A percentile compares a stretch with the other conserved stretches of the same genome.
Evolutionary conservation across 257 asterid genomes (phyloP).

Genomic region (Plantago ovata): DNA sequence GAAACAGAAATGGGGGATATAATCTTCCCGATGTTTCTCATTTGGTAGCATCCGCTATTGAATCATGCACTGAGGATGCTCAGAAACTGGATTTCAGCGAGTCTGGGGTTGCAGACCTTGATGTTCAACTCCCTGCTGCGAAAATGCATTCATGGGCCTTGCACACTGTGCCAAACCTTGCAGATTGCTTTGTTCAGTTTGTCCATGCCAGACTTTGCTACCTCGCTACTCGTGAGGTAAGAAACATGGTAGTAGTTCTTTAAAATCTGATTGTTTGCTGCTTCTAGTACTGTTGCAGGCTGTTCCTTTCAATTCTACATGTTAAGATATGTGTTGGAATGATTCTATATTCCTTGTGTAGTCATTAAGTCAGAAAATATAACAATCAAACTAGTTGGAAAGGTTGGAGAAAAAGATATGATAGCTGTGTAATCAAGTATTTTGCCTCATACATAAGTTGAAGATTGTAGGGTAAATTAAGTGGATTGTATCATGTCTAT

Average conservation of each 20-base stretch:
- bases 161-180: slow-evolving; percentile 66
- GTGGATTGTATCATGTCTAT: no score
- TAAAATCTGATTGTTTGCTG: background rate
- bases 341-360: no score
- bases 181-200: slow-evolving; percentile 72
- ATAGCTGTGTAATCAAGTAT: no score
- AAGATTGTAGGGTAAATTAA: no score
- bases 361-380: no score
- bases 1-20: slow-evolving; percentile 26
- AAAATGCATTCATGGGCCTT: slow-evolving; percentile 70
- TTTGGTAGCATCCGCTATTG: slow-evolving; percentile 62
- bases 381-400: no score
- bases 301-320: background rate
- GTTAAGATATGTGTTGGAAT: no score
- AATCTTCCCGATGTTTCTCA: slow-evolving; percentile 68
- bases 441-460: no score
- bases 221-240: slow-evolving; percentile 43
- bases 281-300: background rate
- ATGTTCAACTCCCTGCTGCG: slow-evolving; percentile 57
- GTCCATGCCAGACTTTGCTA: slow-evolving; percentile 57
- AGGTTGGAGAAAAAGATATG: no score
- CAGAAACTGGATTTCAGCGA: slow-evolving; percentile 52
- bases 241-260: slow-evolving; percentile 13
- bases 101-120: slow-evolving; percentile 32
- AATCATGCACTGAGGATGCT: slow-evolving; percentile 46